Evolutionary conservation across 83 land plant genomes (phyloP), one percentile per base, ranked within the genome.

Genomic region (Isoetes engelmannii): DNA sequence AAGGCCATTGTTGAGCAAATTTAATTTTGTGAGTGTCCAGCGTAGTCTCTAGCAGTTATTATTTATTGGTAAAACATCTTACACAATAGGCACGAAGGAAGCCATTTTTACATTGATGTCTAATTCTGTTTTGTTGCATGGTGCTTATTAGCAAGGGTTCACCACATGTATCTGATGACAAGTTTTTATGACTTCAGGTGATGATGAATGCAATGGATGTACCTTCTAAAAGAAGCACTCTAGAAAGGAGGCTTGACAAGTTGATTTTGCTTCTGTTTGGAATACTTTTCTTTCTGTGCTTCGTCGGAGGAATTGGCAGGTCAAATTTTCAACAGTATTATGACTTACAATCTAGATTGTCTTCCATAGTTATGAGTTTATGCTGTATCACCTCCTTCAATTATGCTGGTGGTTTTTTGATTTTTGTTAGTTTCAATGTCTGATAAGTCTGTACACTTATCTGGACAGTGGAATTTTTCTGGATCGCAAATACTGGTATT

Each of bases 171-270:
- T 28, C 37, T 28, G 37, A 28, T 28, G 20, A 61, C 20, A 15
- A 15, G 0, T 12, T 71, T 46, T 8, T 68, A 42, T 15, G 20
- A 44, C 3, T 78, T 72, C 81, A 95, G 99, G 99, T 95, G 68
- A 95, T 95, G 99, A 95, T 95, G 99, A 95, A 95, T 79, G 69
- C 97, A 9, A 95, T 95, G 99, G 96, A 84, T 76, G 93, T 95
- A 41, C 99, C 99, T 75, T 95, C 99, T 5, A 95, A 95, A 71
- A 80, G 99, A 61, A 95, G 99, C 67, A 95, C 99, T 1, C 74
- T 95, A 57, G 99, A 95, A 70, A 80, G 87, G 78, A 88, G 85
- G 71, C 93, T 95, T 58, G 99, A 95, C 78, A 91, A 88, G 77
- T 89, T 95, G 43, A 95, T 95, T 59, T 81, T 95, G 47, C 68